These are phyloP conservation scores for Tritrichomonas foetus DNA, from an alignment of 208 protist genomes.

Conservation along the genomic window DNA sequence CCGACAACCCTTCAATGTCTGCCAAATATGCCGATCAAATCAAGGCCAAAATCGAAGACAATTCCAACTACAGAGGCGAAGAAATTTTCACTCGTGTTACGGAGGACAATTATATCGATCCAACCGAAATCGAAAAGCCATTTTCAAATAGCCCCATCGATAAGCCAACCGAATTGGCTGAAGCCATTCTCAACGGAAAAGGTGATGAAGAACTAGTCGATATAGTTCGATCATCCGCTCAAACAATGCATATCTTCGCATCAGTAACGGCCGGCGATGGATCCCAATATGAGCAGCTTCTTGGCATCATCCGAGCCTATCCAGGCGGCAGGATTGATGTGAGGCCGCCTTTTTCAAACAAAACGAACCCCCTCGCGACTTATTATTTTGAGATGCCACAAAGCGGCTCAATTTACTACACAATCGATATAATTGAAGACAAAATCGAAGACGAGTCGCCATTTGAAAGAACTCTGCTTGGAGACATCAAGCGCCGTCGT, in stretches of 20 bases:
- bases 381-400: not conserved
- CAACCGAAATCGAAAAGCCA: slow-evolving; percentile 22
- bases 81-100: not conserved
- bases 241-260: slow-evolving; percentile 37
- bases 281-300: not conserved
- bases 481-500: not conserved
- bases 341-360: not conserved
- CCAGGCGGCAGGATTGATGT: slow-evolving; percentile 11
- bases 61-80: not conserved
- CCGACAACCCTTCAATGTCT: not conserved
- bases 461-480: not conserved
- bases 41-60: not conserved
- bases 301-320: not conserved
- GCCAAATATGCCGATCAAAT: not conserved
- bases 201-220: not conserved
- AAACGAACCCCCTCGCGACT: not conserved
- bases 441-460: not conserved
- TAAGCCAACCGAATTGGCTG: not conserved
- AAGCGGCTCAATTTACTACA: not conserved
- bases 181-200: not conserved
- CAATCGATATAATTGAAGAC: not conserved
- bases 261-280: not conserved
- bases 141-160: not conserved
- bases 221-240: not conserved
- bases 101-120: slow-evolving; percentile 22